Conservation (phyloP, 1,284 basidiomycete species). For the Boletus sp. region DNA sequence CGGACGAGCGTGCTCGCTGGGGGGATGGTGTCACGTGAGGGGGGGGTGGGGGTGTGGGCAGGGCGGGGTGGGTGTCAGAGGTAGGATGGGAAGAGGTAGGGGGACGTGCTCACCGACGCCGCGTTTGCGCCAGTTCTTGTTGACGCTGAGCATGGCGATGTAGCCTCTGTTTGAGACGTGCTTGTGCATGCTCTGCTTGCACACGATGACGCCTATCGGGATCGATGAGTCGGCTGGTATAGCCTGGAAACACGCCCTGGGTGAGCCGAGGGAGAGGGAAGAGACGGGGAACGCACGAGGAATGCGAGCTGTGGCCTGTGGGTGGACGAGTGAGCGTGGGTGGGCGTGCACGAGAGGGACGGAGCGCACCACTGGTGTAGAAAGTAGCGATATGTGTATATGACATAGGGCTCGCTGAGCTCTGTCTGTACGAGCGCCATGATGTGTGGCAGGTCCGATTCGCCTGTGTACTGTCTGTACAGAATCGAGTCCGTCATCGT, state of each 20-base stretch:
- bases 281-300: constrained; percentile 53
- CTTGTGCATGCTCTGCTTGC: constrained; percentile 88
- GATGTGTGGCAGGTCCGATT: constrained; percentile 75
- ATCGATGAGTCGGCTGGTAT: constrained; percentile 46
- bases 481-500: constrained; percentile 37
- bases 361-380: constrained; percentile 79
- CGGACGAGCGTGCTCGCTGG: constrained; percentile 35
- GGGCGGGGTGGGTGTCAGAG: background rate
- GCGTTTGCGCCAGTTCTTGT: constrained; percentile 73
- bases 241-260: constrained; percentile 19
- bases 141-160: constrained; percentile 95
- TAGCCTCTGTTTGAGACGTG: constrained; percentile 84
- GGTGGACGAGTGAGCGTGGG: constrained; percentile 6
- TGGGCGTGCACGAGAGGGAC: background rate
- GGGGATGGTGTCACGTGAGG: background rate
- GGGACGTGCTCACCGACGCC: constrained; percentile 72
- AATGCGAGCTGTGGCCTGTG: constrained; percentile 90
- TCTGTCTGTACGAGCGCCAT: constrained; percentile 88
- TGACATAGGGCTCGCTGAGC: constrained; percentile 93
- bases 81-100: background rate
- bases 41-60: background rate
- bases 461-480: constrained; percentile 72
- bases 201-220: constrained; percentile 89
- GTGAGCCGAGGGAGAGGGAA: constrained; percentile 1
- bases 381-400: constrained; percentile 93